Percentiles rank a stretch among this genome's conserved stretches.
phyloP scores from a whole-genome alignment of 2,329 filamentous ascomycete species.

The Exophiala phaeomuriformis region DNA sequence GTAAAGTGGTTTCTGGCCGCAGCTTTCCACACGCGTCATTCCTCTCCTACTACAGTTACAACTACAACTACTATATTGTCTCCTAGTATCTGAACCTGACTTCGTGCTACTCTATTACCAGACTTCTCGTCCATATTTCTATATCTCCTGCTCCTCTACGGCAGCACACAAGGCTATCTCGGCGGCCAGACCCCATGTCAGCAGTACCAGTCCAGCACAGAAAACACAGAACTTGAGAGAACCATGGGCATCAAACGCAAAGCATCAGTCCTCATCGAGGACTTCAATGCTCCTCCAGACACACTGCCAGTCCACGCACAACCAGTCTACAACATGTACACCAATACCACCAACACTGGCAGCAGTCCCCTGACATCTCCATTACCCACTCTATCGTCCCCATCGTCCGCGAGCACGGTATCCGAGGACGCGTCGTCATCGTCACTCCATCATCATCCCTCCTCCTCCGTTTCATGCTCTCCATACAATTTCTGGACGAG shows the following conservation, averaged over 20 bases:
- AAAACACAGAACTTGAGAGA: neutral
- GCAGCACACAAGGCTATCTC: too few species aligned
- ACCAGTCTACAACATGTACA: too few species aligned
- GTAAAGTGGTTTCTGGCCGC: constrained; percentile 16
- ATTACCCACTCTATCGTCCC: constrained; percentile 7
- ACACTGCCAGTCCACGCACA: too few species aligned
- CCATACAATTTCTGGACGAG: constrained; percentile 3
- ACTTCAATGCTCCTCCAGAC: neutral
- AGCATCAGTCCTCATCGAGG: constrained; percentile 16
- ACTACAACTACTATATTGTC: neutral
- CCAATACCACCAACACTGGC: too few species aligned
- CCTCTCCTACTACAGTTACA: neutral
- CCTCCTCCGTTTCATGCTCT: neutral
- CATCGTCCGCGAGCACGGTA: constrained; percentile 5
- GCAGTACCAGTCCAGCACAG: neutral
- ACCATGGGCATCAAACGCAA: constrained; percentile 26
- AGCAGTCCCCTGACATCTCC: constrained; percentile 4
- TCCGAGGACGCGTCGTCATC: neutral
- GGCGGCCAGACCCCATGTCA: too few species aligned
- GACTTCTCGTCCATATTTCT: too few species aligned
- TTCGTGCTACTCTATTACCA: too few species aligned
- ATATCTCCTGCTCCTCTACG: too few species aligned
- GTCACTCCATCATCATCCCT: too few species aligned
- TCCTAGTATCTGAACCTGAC: neutral
- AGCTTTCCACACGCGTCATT: constrained; percentile 6